Percentiles rank a stretch among this genome's conserved stretches.
These are phyloP conservation scores for Trichoderma atroviride DNA, from an alignment of 2,329 filamentous ascomycete genomes.

Conservation along the genomic window DNA sequence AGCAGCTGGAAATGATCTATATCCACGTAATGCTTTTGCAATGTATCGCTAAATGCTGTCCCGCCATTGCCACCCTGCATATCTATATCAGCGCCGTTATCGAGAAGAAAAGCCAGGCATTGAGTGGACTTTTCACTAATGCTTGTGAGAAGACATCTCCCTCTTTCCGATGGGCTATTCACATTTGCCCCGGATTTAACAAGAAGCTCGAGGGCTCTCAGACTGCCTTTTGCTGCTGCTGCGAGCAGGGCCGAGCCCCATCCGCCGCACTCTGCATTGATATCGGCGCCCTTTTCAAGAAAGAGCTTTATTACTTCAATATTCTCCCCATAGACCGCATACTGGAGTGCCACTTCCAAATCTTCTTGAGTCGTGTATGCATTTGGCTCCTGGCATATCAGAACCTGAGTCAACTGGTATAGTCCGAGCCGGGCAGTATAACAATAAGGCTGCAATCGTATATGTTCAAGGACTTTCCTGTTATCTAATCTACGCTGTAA, in stretches of 20 bases:
- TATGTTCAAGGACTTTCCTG: not conserved
- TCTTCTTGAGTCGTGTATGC: not conserved
- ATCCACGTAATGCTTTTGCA: rapidly evolving
- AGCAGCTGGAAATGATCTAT: rapidly evolving
- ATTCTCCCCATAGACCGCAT: not conserved
- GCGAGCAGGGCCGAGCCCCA: not conserved
- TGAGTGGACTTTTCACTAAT: rapidly evolving
- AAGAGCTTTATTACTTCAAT: not conserved
- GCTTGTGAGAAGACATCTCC: not conserved
- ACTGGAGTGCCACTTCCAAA: not conserved
- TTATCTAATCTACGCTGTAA: not conserved
- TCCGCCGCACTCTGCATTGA: not conserved
- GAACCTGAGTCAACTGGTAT: not conserved
- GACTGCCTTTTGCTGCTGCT: not conserved
- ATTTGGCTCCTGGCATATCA: not conserved
- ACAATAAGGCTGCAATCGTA: not conserved
- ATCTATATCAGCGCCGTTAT: not conserved
- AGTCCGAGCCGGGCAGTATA: not conserved
- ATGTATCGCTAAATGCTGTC: not conserved
- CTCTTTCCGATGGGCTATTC: not conserved
- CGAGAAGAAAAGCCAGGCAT: not conserved
- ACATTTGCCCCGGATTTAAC: not conserved
- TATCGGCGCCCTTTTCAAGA: not conserved
- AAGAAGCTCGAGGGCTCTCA: not conserved
- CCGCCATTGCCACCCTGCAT: not conserved